Conservation (phyloP, 2,329 filamentous ascomycete genomes). For the Aspergillus flavus region DNA sequence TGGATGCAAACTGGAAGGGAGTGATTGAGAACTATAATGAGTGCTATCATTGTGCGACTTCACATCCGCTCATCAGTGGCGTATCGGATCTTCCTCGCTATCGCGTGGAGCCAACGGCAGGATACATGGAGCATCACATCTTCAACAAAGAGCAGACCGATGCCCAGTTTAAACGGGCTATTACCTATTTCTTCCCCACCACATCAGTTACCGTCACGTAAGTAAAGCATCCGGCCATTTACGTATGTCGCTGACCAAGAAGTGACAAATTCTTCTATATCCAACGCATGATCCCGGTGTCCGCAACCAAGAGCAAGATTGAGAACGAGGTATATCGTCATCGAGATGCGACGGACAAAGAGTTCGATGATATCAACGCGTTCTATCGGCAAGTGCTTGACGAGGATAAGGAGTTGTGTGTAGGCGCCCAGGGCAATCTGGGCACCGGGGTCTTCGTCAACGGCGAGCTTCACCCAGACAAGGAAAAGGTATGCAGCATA, state of each 20-base stretch:
- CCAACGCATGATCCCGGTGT: slow-evolving; percentile 61
- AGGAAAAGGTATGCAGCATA: slow-evolving; percentile 52
- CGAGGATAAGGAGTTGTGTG: slow-evolving; percentile 65
- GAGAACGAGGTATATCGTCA: slow-evolving; percentile 66
- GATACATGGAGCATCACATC: slow-evolving; percentile 54
- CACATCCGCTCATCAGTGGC: slow-evolving; percentile 26
- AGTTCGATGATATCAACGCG: slow-evolving; percentile 59
- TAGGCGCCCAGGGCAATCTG: slow-evolving; percentile 61
- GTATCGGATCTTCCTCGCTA: slow-evolving; percentile 60
- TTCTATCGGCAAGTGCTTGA: slow-evolving; percentile 66
- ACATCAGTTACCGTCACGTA: slow-evolving; percentile 36
- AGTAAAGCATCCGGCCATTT: slow-evolving; percentile 9
- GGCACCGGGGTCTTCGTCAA: slow-evolving; percentile 63
- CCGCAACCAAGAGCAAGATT: slow-evolving; percentile 56
- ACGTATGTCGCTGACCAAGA: slow-evolving; percentile 14
- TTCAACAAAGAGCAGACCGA: slow-evolving; percentile 52
- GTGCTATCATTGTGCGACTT: slow-evolving; percentile 30
- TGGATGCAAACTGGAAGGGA: slow-evolving; percentile 28
- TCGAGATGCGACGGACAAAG: slow-evolving; percentile 58
- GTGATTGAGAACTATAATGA: slow-evolving; percentile 31
- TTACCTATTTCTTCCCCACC: slow-evolving; percentile 34
- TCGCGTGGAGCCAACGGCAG: slow-evolving; percentile 52
- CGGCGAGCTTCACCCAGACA: slow-evolving; percentile 62
- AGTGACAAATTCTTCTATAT: slow-evolving; percentile 62
- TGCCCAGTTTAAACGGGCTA: slow-evolving; percentile 45